Conservation (phyloP, 202 grass and related monocot species). For the Digitaria exilis region DNA sequence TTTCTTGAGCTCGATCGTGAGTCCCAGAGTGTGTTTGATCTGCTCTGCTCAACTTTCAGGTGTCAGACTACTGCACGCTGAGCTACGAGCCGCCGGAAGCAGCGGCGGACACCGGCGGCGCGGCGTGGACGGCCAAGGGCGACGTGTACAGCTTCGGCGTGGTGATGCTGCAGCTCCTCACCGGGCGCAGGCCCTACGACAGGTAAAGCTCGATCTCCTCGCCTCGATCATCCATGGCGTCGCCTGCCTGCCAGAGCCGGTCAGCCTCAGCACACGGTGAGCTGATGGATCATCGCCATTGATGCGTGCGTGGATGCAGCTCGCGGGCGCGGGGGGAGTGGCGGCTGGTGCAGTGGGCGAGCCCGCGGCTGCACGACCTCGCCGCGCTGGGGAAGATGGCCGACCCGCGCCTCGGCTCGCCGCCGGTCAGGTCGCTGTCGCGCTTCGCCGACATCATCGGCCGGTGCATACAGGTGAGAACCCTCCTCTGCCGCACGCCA, state of each 20-base stretch:
- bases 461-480: slow-evolving; percentile 66
- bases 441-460: slow-evolving; percentile 77
- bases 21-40: no score
- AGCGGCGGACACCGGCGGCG: neutral
- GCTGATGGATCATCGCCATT: neutral
- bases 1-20: no score
- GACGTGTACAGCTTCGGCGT: slow-evolving; percentile 86
- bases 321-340: slow-evolving; percentile 49
- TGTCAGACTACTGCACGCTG: slow-evolving; percentile 23
- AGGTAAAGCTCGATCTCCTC: slow-evolving; percentile 40
- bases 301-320: neutral
- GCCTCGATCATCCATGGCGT: no score
- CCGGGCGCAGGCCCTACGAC: slow-evolving; percentile 73
- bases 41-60: neutral
- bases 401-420: slow-evolving; percentile 48
- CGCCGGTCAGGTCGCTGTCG: slow-evolving; percentile 71
- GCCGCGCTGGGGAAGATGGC: slow-evolving; percentile 65
- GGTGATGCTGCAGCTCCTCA: slow-evolving; percentile 88
- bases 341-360: slow-evolving; percentile 66
- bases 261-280: neutral
- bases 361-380: slow-evolving; percentile 74
- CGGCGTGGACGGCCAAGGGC: slow-evolving; percentile 52
- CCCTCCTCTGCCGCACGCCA: neutral
- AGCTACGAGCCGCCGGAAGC: slow-evolving; percentile 61
- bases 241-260: neutral